Evolutionary conservation across 345 rosid genomes (phyloP).

Genomic region (Gynandropsis gynandra): DNA sequence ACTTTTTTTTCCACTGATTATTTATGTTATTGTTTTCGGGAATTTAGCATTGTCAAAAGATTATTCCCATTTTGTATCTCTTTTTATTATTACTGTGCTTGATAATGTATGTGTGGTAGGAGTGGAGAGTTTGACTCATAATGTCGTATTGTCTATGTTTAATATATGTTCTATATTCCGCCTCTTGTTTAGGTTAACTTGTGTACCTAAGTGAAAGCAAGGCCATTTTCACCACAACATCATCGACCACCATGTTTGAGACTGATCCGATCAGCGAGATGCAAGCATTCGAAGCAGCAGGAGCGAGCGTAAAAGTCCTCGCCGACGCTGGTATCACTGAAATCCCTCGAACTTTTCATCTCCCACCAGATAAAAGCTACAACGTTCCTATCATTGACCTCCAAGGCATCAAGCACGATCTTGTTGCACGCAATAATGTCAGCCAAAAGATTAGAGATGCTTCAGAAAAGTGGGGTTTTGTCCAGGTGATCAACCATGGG

Average conservation of each 20-base stretch:
- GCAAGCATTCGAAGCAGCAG: conserved; percentile 20
- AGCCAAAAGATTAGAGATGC: conserved; percentile 25
- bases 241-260: neutral
- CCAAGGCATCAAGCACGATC: neutral
- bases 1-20: too few species aligned
- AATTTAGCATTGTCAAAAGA: too few species aligned
- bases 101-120: too few species aligned
- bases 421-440: neutral
- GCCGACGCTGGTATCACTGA: conserved; percentile 29
- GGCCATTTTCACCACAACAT: too few species aligned
- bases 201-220: too few species aligned
- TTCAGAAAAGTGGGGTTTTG: conserved; percentile 39
- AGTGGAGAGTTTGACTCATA: too few species aligned
- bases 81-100: too few species aligned
- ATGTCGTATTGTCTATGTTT: too few species aligned
- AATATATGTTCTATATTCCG: too few species aligned
- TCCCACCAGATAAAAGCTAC: conserved; percentile 2
- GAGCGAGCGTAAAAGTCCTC: conserved; percentile 42
- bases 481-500: conserved; percentile 42
- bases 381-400: conserved; percentile 37
- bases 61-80: too few species aligned
- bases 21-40: too few species aligned
- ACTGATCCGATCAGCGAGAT: conserved; percentile 6
- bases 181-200: too few species aligned
- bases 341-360: conserved; percentile 29